phyloP scores from a whole-genome alignment of 345 rosid species.

The Murraya koenigii region DNA sequence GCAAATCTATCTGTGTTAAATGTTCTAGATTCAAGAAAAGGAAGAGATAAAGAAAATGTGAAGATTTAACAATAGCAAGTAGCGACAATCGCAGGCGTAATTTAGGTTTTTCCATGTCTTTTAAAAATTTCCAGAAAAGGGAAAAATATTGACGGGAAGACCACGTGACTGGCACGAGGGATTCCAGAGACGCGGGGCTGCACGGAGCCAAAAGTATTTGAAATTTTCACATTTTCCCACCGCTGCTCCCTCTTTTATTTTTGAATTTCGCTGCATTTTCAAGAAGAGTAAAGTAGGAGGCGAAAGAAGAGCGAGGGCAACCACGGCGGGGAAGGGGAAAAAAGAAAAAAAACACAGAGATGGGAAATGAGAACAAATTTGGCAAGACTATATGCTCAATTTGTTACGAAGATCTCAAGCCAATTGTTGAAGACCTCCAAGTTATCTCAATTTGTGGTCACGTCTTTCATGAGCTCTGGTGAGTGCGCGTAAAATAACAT shows the following conservation, averaged over 20 bases:
- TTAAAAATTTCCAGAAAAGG: neutral
- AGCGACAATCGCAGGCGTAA: neutral
- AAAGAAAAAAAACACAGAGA: slow-evolving; percentile 10
- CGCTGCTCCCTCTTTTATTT: slow-evolving; percentile 12
- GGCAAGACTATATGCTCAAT: slow-evolving; percentile 74
- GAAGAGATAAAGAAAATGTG: no score
- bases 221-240: slow-evolving; percentile 1
- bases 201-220: neutral
- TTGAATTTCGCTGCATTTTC: slow-evolving; percentile 23
- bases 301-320: neutral
- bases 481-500: neutral
- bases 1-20: neutral
- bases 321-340: neutral
- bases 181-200: neutral
- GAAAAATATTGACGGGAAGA: neutral
- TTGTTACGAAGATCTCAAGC: slow-evolving; percentile 94
- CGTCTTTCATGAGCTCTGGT: slow-evolving; percentile 97
- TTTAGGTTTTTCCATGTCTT: neutral
- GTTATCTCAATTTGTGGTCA: slow-evolving; percentile 87
- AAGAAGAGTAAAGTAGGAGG: neutral
- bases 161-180: slow-evolving; percentile 16
- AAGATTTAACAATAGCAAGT: neutral
- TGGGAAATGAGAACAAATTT: slow-evolving; percentile 33
- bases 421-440: slow-evolving; percentile 78
- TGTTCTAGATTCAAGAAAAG: neutral